These are phyloP conservation scores for Plantago rigida DNA, from an alignment of 305 asterid genomes.

Conservation along the genomic window DNA sequence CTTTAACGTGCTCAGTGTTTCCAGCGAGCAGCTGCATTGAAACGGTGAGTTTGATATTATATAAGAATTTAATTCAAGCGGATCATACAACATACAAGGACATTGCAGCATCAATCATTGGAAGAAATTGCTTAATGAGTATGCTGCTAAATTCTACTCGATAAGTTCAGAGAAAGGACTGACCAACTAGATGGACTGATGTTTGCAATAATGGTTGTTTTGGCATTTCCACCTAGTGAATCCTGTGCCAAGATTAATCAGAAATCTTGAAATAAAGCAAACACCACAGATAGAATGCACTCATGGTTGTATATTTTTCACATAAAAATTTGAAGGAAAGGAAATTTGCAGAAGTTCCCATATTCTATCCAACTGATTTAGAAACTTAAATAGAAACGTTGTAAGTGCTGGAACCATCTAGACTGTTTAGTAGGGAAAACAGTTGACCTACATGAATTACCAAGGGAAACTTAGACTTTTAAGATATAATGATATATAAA, in stretches of 20 bases:
- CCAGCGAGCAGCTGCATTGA: slow-evolving; percentile 74
- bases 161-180: slow-evolving; percentile 22
- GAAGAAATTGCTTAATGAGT: slow-evolving; percentile 2
- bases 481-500: background rate
- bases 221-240: slow-evolving; percentile 95
- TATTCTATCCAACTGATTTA: background rate
- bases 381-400: background rate
- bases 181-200: slow-evolving; percentile 81
- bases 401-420: slow-evolving; percentile 4
- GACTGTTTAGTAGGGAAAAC: background rate
- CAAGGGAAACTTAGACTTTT: slow-evolving; percentile 6
- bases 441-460: slow-evolving; percentile 10
- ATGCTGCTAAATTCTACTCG: background rate
- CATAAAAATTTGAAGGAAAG: background rate
- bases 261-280: slow-evolving; percentile 4
- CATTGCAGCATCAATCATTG: background rate
- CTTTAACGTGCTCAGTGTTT: slow-evolving; percentile 92
- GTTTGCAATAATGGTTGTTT: slow-evolving; percentile 86
- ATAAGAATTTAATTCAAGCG: too few relatives aligned
- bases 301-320: too few relatives aligned
- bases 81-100: too few relatives aligned
- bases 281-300: slow-evolving; percentile 8
- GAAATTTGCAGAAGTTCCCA: slow-evolving; percentile 1
- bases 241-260: slow-evolving; percentile 43
- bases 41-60: slow-evolving; percentile 19